Percentiles rank a stretch among this genome's conserved stretches.
Conservation (phyloP, 805 yeast genomes). For the Maudiozyma turicensis region DNA sequence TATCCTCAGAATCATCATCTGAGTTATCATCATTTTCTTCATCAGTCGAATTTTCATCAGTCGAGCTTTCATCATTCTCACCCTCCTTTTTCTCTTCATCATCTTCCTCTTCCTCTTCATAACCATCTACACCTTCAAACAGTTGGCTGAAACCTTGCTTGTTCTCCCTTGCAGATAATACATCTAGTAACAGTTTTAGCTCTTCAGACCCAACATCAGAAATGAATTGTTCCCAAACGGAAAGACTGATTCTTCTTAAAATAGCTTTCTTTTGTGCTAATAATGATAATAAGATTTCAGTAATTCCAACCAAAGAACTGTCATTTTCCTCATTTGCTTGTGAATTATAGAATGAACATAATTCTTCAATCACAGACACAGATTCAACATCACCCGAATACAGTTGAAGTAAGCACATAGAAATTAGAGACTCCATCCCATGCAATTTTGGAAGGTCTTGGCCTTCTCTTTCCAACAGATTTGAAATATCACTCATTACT, state of each 20-base stretch:
- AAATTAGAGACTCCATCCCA: slow-evolving; percentile 67
- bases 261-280: slow-evolving; percentile 48
- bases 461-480: slow-evolving; percentile 25
- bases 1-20: slow-evolving; percentile 26
- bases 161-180: slow-evolving; percentile 60
- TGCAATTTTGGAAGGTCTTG: neutral
- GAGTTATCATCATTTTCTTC: slow-evolving; percentile 24
- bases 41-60: slow-evolving; percentile 18
- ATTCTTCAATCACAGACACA: slow-evolving; percentile 60
- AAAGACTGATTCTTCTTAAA: slow-evolving; percentile 46
- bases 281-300: slow-evolving; percentile 50
- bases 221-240: slow-evolving; percentile 50
- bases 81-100: slow-evolving; percentile 31
- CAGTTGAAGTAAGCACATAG: slow-evolving; percentile 68
- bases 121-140: slow-evolving; percentile 55
- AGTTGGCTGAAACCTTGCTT: slow-evolving; percentile 68
- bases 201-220: slow-evolving; percentile 36
- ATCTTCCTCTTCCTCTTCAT: slow-evolving; percentile 37
- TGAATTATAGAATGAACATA: slow-evolving; percentile 34
- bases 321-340: slow-evolving; percentile 21
- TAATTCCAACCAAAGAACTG: slow-evolving; percentile 39
- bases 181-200: slow-evolving; percentile 42
- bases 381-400: slow-evolving; percentile 73
- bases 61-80: slow-evolving; percentile 22
- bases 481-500: slow-evolving; percentile 36